Percentiles rank a stretch among this genome's conserved stretches.
phyloP scores from a whole-genome alignment of 1,284 basidiomycete genomes.

The Bothia castanella region DNA sequence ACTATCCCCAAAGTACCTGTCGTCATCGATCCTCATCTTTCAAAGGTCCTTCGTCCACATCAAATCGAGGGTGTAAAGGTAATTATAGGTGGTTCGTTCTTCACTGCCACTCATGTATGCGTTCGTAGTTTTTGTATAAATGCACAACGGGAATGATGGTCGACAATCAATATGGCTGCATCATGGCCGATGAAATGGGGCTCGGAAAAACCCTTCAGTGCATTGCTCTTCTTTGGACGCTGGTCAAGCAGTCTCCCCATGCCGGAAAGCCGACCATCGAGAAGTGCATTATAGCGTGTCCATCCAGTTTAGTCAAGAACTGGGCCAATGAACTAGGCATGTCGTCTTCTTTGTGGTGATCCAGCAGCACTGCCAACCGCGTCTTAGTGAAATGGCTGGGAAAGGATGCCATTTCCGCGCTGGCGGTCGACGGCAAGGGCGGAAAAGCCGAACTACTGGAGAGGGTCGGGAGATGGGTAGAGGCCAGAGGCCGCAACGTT shows the following conservation, averaged over 20 bases:
- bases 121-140: conserved; percentile 82
- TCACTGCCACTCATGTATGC: conserved; percentile 12
- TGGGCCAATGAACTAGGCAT: conserved; percentile 96
- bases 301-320: conserved; percentile 94
- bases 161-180: conserved; percentile 92
- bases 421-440: conserved; percentile 90
- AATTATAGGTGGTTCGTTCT: conserved; percentile 18
- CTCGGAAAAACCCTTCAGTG: conserved; percentile 96
- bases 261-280: conserved; percentile 87
- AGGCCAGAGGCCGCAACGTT: conserved; percentile 80
- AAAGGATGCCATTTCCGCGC: conserved; percentile 71
- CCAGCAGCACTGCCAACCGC: conserved; percentile 1
- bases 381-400: conserved; percentile 87
- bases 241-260: conserved; percentile 94
- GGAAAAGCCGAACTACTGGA: conserved; percentile 76
- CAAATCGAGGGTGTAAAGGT: conserved; percentile 98
- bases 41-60: conserved; percentile 91
- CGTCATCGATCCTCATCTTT: conserved; percentile 88
- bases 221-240: conserved; percentile 93
- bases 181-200: conserved; percentile 99
- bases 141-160: conserved; percentile 93
- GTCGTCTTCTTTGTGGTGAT: conserved; percentile 20
- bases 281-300: conserved; percentile 97
- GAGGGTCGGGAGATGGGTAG: conserved; percentile 83
- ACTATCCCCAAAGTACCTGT: conserved; percentile 85